phyloP scores from a whole-genome alignment of 805 yeast species.

The Candida suzukii region DNA sequence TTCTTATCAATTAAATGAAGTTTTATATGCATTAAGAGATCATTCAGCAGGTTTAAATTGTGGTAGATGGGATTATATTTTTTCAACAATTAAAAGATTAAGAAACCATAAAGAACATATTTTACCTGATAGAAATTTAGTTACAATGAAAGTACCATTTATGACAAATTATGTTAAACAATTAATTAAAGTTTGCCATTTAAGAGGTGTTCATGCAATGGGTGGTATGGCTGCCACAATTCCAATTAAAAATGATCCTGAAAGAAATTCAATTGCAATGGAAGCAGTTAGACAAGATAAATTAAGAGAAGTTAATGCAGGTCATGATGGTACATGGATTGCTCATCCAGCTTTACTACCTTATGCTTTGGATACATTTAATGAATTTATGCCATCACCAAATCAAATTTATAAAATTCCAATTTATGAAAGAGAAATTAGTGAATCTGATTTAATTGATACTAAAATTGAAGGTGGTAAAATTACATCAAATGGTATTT shows the following conservation, averaged over 20 bases:
- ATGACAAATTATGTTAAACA: constrained; percentile 73
- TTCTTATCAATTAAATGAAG: constrained; percentile 83
- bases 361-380: constrained; percentile 64
- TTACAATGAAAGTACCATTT: constrained; percentile 75
- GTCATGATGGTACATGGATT: constrained; percentile 88
- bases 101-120: constrained; percentile 61
- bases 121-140: constrained; percentile 73
- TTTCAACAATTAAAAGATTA: constrained; percentile 69
- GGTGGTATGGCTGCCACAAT: constrained; percentile 91
- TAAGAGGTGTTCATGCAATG: constrained; percentile 78
- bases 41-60: constrained; percentile 80
- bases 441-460: constrained; percentile 53
- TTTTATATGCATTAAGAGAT: constrained; percentile 65
- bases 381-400: constrained; percentile 75
- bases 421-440: constrained; percentile 28
- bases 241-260: constrained; percentile 67
- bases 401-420: constrained; percentile 58
- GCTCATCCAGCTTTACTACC: constrained; percentile 81
- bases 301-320: constrained; percentile 67
- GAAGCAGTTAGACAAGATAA: constrained; percentile 69
- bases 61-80: constrained; percentile 88
- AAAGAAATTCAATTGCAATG: constrained; percentile 60
- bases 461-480: constrained; percentile 57
- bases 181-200: constrained; percentile 67
- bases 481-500: constrained; percentile 65